Evolutionary conservation across 2,329 filamentous ascomycete species (phyloP), one percentile per base, ranked within the genome.

Genomic region (Aspergillus sp.): DNA sequence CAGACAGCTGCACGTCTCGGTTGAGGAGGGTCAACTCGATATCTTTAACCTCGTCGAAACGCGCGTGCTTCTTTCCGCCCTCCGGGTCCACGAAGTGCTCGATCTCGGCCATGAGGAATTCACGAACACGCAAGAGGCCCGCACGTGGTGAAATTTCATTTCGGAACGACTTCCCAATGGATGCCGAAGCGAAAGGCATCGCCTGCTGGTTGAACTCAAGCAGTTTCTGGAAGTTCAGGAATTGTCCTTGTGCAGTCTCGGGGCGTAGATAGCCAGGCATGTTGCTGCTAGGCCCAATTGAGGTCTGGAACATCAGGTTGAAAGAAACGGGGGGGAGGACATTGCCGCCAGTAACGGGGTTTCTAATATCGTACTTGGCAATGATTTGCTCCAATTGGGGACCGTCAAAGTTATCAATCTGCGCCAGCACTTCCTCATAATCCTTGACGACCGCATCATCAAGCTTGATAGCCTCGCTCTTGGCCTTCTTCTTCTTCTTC

Each of bases 81-180:
- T 95, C 83, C 11, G 95, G 95, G 70, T 99, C 95, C 65, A 99
- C 95, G 72, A 91, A 99, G 77, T 99, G 95, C 80, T 99, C 95
- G 67, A 99, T 96, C 79, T 99, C 95, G 22, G 93, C 95, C 95
- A 99, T 98, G 68, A 97, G 79, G 79, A 99, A 98, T 76, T 99
- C 95, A 68, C 95, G 90, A 44, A 99, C 95, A 67, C 95, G 89
- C 58, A 99, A 80, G 41, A 99, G 86, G 77, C 95, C 95, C 63
- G 91, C 86, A 56, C 95, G 86, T 9, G 95, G 95, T 0, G 95
- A 97, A 67, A 99, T 97, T 73, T 99, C 95, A 74, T 99, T 99
- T 69, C 95, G 87, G 84, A 96, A 98, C 2, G 93, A 97, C 79
- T 96, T 96, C 77, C 95, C 95, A 73, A 99, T 96, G 40, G 91